Base-by-base conservation (phyloP, 345 rosid genomes). In the Aquilaria malaccensis region DNA sequence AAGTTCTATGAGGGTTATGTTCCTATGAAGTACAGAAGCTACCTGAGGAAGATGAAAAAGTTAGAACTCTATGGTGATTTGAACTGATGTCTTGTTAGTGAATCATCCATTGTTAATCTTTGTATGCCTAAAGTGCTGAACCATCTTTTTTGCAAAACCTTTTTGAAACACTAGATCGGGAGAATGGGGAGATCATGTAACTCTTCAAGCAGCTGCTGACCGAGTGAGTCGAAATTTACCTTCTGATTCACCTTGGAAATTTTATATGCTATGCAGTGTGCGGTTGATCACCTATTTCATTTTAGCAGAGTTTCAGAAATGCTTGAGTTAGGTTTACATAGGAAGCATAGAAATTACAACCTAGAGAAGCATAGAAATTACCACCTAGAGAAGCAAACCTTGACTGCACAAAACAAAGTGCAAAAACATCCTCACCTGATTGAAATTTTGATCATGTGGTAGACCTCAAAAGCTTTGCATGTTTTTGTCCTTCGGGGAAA, bases 161-260 rank as follows among this genome's bases (percentile, higher is more conserved):
- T 60, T 32, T 3, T 61, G 60, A 64, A 74, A 37, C 10, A 59
- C 63, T 67, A 89, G 98, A 71, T 65, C 65, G 10, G 98, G 96
- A 61, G 98, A 92, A 79, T 92, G 98, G 98, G 98, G 98, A 52
- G 98, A 92, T 73, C 98, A 92, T 72, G 72, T 92, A 30, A 92
- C 97, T 64, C 79, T 89, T 54, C 98, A 92, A 81, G 97, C 97
- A 67, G 98, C 98, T 46, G 98, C 98, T 66, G 98, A 92, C 80
- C 73, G 83, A 51, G 98, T 92, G 76, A 85, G 89, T 80, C 10
- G 50, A 59, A 11, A n/a, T 59, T 63, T 63, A 50, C 67, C 33
- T 50, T 52, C 30, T 48, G 33, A 7, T 37, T 63, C 56, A 59
- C 29, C 50, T 54, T 53, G 11, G 29, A 14, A 31, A 22, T 22